Conservation (phyloP, 352 stramenopile species). For the Phytophthora pluvialis region DNA sequence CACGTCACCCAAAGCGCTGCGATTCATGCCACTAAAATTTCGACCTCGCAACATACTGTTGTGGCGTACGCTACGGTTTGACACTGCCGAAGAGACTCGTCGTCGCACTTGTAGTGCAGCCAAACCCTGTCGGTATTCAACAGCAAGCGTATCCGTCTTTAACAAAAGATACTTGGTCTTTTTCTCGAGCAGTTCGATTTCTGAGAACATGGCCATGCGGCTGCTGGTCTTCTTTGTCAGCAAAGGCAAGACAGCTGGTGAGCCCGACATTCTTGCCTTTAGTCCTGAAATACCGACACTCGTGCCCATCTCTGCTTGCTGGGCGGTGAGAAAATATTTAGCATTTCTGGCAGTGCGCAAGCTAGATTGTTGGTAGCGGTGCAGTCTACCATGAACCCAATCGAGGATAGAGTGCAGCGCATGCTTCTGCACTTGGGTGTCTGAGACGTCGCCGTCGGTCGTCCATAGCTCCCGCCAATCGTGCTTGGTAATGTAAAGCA, state of each 20-base stretch:
- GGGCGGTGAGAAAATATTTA: conserved; percentile 28
- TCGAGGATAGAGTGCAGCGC: conserved; percentile 61
- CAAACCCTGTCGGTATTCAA: conserved; percentile 33
- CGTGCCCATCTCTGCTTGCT: no score
- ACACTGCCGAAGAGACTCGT: conserved; percentile 15
- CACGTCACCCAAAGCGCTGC: conserved; percentile 4
- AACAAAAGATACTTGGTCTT: conserved; percentile 67
- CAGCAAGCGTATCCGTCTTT: conserved; percentile 45
- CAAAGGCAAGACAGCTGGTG: neutral
- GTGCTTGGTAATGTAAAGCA: conserved; percentile 66
- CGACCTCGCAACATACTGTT: conserved; percentile 27
- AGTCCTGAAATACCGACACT: neutral
- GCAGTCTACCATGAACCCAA: conserved; percentile 56
- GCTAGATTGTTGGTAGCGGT: conserved; percentile 45
- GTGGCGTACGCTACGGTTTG: conserved; percentile 15
- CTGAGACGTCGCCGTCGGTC: conserved; percentile 33
- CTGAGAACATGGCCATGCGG: conserved; percentile 36
- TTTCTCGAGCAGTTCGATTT: conserved; percentile 54
- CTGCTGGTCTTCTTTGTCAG: conserved; percentile 13
- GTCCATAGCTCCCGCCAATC: conserved; percentile 72
- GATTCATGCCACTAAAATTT: conserved; percentile 5
- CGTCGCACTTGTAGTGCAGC: conserved; percentile 8
- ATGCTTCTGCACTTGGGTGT: conserved; percentile 61
- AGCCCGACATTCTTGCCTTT: conserved; percentile 2
- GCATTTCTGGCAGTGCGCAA: conserved; percentile 52